A percentile compares a stretch with the other conserved stretches of the same genome.
These are phyloP conservation scores for Verticillium dahliae DNA, from an alignment of 2,329 filamentous ascomycete genomes.

Conservation along the genomic window DNA sequence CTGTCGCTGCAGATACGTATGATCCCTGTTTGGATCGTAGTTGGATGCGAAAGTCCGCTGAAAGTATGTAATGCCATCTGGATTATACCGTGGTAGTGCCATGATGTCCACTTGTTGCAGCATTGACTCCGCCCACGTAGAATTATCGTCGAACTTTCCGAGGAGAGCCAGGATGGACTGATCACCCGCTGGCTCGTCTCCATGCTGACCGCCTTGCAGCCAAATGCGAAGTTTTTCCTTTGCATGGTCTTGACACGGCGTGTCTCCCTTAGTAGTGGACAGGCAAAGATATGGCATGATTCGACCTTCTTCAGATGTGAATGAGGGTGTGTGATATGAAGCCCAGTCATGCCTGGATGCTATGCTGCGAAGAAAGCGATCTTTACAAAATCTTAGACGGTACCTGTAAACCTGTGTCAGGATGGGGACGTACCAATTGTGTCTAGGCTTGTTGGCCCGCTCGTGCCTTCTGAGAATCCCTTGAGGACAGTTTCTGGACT, in stretches of 20 bases:
- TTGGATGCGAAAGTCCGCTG: constrained; percentile 6
- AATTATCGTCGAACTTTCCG: constrained; percentile 4
- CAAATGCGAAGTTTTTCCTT: constrained; percentile 6
- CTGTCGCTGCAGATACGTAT: constrained; percentile 5
- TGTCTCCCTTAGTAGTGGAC: not conserved
- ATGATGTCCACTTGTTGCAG: constrained; percentile 6
- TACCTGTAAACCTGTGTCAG: constrained; percentile 14
- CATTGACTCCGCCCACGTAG: constrained; percentile 2
- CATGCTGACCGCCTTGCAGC: constrained; percentile 7
- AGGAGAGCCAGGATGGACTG: constrained; percentile 8
- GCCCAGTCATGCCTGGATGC: constrained; percentile 15
- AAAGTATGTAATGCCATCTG: constrained; percentile 8
- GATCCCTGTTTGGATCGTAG: constrained; percentile 8
- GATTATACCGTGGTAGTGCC: constrained; percentile 7
- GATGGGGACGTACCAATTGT: constrained; percentile 14
- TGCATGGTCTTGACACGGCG: not conserved
- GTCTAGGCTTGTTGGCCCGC: constrained; percentile 14
- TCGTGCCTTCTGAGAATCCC: constrained; percentile 15
- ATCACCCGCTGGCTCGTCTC: constrained; percentile 8
- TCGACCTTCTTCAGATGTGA: constrained; percentile 14
- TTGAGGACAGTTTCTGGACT: constrained; percentile 11
- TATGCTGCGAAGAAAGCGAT: constrained; percentile 15
- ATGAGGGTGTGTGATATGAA: constrained; percentile 12
- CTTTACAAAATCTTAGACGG: not conserved
- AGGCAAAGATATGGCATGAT: constrained; percentile 10